Conservation (phyloP, 2,329 filamentous ascomycete genomes). For the Hypoxylon sp. region DNA sequence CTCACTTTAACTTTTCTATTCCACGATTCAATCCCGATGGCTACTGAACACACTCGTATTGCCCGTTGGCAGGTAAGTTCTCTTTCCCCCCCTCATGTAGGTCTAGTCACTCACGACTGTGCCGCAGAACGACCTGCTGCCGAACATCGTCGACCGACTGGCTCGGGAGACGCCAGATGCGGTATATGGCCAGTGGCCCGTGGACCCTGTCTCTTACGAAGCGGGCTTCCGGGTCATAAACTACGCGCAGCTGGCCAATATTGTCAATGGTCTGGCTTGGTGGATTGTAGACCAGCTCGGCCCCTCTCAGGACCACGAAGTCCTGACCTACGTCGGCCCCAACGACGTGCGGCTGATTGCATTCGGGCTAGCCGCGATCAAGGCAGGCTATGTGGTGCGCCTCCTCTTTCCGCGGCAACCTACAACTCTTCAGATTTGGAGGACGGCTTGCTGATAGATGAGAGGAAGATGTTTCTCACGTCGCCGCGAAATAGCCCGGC, state of each 20-base stretch:
- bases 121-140: background rate
- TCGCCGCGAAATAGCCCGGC: background rate
- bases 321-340: background rate
- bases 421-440: background rate
- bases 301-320: background rate
- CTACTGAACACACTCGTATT: background rate
- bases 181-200: background rate
- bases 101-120: background rate
- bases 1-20: background rate
- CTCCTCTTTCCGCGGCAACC: background rate
- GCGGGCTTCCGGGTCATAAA: background rate
- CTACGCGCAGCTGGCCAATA: background rate
- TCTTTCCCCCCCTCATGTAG: background rate
- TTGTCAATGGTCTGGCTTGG: background rate
- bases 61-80: slow-evolving; percentile 1
- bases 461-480: background rate
- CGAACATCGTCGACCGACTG: background rate
- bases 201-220: background rate
- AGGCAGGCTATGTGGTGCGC: background rate
- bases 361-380: background rate
- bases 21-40: background rate
- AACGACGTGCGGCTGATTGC: background rate
- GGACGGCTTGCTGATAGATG: background rate
- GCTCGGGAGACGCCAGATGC: background rate
- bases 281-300: background rate